Conservation (phyloP, 768 basidiomycete species). For the Chalciporus chontae region DNA sequence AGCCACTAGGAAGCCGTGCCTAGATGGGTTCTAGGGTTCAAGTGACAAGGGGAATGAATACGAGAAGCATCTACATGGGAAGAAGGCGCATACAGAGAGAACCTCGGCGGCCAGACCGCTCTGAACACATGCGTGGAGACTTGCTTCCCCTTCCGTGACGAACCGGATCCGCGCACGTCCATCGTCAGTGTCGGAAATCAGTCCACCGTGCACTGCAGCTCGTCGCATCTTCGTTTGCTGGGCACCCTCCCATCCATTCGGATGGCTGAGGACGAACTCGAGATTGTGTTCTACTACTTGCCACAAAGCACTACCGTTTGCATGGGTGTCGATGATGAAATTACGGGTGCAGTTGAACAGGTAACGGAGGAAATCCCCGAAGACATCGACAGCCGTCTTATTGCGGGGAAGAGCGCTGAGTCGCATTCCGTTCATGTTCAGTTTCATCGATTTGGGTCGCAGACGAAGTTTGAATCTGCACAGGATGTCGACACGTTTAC, state of each 20-base stretch:
- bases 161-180: conserved; percentile 73
- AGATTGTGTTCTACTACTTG: conserved; percentile 65
- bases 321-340: conserved; percentile 81
- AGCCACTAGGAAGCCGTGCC: conserved; percentile 74
- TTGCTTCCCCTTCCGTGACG: conserved; percentile 82
- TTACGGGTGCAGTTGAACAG: conserved; percentile 69
- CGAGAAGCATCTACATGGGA: not conserved
- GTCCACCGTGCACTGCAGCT: conserved; percentile 64
- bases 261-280: conserved; percentile 75
- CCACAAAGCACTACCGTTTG: conserved; percentile 69
- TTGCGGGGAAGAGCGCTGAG: conserved; percentile 62
- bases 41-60: conserved; percentile 4
- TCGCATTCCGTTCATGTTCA: conserved; percentile 83
- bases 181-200: conserved; percentile 72
- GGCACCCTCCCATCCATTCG: conserved; percentile 79
- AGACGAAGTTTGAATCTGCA: conserved; percentile 76
- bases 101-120: conserved; percentile 77
- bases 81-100: conserved; percentile 50
- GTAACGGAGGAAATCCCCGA: conserved; percentile 76
- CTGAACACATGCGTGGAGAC: conserved; percentile 75
- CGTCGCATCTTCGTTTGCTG: conserved; percentile 76
- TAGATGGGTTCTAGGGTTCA: conserved; percentile 58
- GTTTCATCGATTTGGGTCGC: conserved; percentile 72
- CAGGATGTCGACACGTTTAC: not conserved
- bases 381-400: conserved; percentile 69